Evolutionary conservation across 768 basidiomycete species (phyloP).

Genomic region (Kwoniella bestiolae): DNA sequence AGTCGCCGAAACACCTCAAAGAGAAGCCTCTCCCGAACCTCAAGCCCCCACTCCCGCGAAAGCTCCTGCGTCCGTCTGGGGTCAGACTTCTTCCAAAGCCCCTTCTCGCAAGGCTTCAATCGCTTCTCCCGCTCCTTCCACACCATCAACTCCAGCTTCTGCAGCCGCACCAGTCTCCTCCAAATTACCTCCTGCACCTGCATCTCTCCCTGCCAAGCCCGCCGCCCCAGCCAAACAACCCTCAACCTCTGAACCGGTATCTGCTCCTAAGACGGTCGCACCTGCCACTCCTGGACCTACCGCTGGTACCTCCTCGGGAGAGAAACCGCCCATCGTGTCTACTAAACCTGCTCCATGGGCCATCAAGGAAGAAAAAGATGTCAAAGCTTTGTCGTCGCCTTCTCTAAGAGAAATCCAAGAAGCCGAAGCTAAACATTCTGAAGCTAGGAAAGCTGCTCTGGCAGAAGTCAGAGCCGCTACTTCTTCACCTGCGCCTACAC

Average conservation of each 20-base stretch:
- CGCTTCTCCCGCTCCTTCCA: constrained; percentile 20
- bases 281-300: constrained; percentile 28
- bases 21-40: constrained; percentile 46
- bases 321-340: constrained; percentile 22
- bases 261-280: constrained; percentile 25
- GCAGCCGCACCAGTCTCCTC: constrained; percentile 60
- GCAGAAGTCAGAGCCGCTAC: constrained; percentile 65
- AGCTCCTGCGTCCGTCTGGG: constrained; percentile 42
- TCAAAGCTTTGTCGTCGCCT: constrained; percentile 60
- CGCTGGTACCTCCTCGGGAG: constrained; percentile 21
- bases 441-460: constrained; percentile 73
- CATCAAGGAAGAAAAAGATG: constrained; percentile 66
- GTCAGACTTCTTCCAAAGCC: constrained; percentile 25
- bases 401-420: constrained; percentile 95
- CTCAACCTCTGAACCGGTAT: constrained; percentile 8
- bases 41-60: constrained; percentile 38
- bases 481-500: constrained; percentile 55
- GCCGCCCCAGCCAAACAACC: constrained; percentile 15
- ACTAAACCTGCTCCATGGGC: constrained; percentile 56
- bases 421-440: constrained; percentile 79
- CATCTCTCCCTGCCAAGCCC: constrained; percentile 41
- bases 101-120: constrained; percentile 31
- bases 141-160: constrained; percentile 60
- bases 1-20: constrained; percentile 22
- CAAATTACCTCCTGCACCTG: constrained; percentile 36